Base-by-base conservation (phyloP, 345 rosid species). In the Lepidium africanum region DNA sequence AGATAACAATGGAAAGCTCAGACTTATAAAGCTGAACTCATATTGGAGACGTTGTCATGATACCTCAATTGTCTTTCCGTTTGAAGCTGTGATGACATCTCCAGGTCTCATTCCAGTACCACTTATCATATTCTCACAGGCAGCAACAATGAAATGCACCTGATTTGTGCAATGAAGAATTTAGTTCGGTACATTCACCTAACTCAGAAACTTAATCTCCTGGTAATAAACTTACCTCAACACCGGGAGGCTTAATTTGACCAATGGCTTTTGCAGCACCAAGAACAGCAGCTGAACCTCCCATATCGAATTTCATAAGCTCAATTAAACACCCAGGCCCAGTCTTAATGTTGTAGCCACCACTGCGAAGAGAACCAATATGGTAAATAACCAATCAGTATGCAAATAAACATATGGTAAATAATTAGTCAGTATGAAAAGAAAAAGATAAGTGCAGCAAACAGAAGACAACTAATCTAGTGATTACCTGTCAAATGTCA, bases 21-120 rank as follows among this genome's bases (percentile, higher is more conserved):
- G 45, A 51, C 6, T 51, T 63, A 32, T 40, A 45, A 72, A 49
- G 43, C 53, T 25, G 0, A 10, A 17, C 15, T 61, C 27, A 7
- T 39, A 30, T 38, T 1, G 38, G 32, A 62, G 33, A 51, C 23
- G 46, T 14, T 38, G 52, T 40, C 5, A 47, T 3, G 25, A 50
- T 76, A 87, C 97, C 96, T 92, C 96, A 63, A 92, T 87, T 40
- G 97, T 94, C 81, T 89, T 94, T 58, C 97, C 97, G 52, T 94
- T 94, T 46, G 97, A 86, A 68, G 99, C 97, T 9, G 99, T 94
- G 64, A 94, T 48, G 71, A 94, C 81, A 75, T 94, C 99, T 55
- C 99, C 99, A 27, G 99, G 99, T 79, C 99, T 84, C 97, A 94
- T 94, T 45, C 97, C 96, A 2, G 97, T 87, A 65, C 99, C 99